These are phyloP conservation scores for Chrysanthemum seticuspe DNA, from an alignment of 129 eudicot species.

Conservation along the genomic window DNA sequence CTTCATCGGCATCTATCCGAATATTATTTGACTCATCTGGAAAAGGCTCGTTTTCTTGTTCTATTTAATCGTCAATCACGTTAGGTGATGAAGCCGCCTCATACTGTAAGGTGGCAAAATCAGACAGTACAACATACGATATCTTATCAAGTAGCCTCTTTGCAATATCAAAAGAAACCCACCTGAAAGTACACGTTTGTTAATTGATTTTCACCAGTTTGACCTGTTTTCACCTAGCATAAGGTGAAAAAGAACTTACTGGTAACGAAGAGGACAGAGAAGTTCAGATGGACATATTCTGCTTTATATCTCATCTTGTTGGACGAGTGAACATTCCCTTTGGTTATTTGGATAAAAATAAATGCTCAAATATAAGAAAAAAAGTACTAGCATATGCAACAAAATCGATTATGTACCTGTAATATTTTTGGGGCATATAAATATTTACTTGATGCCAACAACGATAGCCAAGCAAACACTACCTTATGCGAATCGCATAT, in stretches of 20 bases:
- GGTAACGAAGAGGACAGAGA: no score
- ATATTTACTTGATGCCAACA: no score
- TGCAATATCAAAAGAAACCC: conserved; percentile 81
- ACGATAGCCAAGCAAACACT: no score
- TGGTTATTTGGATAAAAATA: no score
- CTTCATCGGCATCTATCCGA: conserved; percentile 56
- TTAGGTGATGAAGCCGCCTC: conserved; percentile 31
- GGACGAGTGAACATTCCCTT: background rate
- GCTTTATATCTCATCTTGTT: conserved; percentile 95
- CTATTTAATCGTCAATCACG: conserved; percentile 40
- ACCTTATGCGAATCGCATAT: no score
- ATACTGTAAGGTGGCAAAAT: conserved; percentile 42
- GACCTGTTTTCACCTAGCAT: background rate
- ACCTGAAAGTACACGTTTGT: conserved; percentile 42
- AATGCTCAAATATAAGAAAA: no score
- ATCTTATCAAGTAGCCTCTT: conserved; percentile 72
- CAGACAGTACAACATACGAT: conserved; percentile 70
- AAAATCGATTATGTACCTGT: no score
- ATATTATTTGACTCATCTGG: conserved; percentile 54
- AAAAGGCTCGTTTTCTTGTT: conserved; percentile 38
- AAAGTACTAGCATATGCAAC: no score
- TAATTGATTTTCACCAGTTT: conserved; percentile 6
- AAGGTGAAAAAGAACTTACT: background rate
- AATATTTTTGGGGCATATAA: no score
- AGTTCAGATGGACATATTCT: conserved; percentile 26